Conservation (phyloP, 2,329 filamentous ascomycete species). For the Clonostachys rosea region DNA sequence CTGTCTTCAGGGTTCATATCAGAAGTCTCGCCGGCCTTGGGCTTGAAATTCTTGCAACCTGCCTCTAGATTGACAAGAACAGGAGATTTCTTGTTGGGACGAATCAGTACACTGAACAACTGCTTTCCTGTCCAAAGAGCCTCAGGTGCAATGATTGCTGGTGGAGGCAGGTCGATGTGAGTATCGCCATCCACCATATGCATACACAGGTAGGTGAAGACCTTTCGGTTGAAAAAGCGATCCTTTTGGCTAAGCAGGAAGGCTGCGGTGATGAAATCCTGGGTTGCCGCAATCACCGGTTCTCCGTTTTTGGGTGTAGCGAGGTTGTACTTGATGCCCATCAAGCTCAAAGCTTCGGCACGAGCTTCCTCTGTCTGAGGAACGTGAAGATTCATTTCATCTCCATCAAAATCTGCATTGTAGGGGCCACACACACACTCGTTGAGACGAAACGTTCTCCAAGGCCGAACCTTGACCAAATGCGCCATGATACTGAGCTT, state of each 20-base stretch:
- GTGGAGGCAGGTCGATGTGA: slow-evolving; percentile 79
- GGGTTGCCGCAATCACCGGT: slow-evolving; percentile 96
- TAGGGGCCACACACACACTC: slow-evolving; percentile 98
- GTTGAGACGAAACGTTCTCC: slow-evolving; percentile 93
- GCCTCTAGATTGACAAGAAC: slow-evolving; percentile 91
- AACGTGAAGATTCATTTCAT: slow-evolving; percentile 98
- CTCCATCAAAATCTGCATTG: slow-evolving; percentile 98
- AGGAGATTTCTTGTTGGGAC: slow-evolving; percentile 77
- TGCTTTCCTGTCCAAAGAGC: slow-evolving; percentile 96
- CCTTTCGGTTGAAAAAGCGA: slow-evolving; percentile 82
- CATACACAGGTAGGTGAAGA: slow-evolving; percentile 85
- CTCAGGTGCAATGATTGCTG: slow-evolving; percentile 80
- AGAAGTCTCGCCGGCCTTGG: slow-evolving; percentile 49
- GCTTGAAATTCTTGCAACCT: slow-evolving; percentile 77
- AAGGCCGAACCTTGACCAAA: slow-evolving; percentile 86
- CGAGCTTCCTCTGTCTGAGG: slow-evolving; percentile 96
- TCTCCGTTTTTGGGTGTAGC: slow-evolving; percentile 96
- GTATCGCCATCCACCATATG: slow-evolving; percentile 86
- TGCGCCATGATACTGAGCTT: slow-evolving; percentile 99
- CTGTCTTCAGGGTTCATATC: slow-evolving; percentile 84
- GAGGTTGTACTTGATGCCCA: slow-evolving; percentile 97
- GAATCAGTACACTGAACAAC: slow-evolving; percentile 86
- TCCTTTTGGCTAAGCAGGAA: slow-evolving; percentile 91
- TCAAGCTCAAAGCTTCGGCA: slow-evolving; percentile 90
- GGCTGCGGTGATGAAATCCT: slow-evolving; percentile 97